Evolutionary conservation across 495 filamentous ascomycete species (phyloP), one percentile per base, ranked within the genome.

Genomic region (Penicillium simplicissimum): DNA sequence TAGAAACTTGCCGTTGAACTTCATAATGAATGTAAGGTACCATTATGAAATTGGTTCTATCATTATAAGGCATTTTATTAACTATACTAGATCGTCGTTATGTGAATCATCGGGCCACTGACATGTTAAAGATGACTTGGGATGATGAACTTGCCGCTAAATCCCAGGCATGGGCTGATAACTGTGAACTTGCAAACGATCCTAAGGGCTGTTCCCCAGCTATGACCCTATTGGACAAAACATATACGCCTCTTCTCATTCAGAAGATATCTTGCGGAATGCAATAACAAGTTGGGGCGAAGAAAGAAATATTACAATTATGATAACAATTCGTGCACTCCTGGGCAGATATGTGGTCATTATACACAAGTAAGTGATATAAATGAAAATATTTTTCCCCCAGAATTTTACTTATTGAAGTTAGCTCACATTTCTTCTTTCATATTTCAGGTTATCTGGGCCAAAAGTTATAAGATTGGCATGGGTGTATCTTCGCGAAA

Each of bases 381-480:
- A 48, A 48, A 48, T 48, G 45, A 48, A 25, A 25, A 48, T 7
- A 28, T n/a, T 11, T 48, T 13, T 19, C 13, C 19, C 25, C 1
- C 45, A 11, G 7, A 14, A 15, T 25, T 10, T 23, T 48, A 10
- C n/a, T 25, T 48, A 25, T 11, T 48, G 25, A 25, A 48, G 25
- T 19, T 48, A 5, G 45, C 45, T 48, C 45, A 48, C 25, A 25
- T 25, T 48, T 48, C 15, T 4, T 11, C 45, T 25, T 48, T 48
- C 25, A 48, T 48, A 14, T 48, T 48, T 14, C 15, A 48, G 45
- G 3, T 48, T 48, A 15, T 48, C 45, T 48, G 45, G 45, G 45
- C 45, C 45, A 48, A 21, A 48, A 48, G 45, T 28, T 48, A 48
- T 25, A 48, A 48, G 25, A 2, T 48, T 48, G 45, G 45, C 45